phyloP scores from a whole-genome alignment of 176 grass and related monocot genomes.

The Urochloa ruziziensis region DNA sequence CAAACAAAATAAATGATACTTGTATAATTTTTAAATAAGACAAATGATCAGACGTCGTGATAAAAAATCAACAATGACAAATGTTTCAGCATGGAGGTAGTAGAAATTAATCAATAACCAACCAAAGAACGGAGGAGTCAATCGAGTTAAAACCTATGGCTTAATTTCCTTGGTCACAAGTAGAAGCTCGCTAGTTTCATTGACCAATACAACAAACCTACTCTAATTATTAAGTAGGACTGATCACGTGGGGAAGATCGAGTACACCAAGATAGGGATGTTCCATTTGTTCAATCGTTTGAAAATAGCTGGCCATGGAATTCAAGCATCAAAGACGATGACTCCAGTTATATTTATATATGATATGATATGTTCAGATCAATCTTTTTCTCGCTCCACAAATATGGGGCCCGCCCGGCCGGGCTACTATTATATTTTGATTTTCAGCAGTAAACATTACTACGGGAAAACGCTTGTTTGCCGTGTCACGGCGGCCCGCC shows the following conservation, averaged over 20 bases:
- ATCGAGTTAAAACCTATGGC: background rate
- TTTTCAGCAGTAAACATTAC: too few species aligned
- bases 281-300: background rate
- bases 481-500: too few species aligned
- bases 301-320: background rate
- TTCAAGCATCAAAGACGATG: background rate
- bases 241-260: background rate
- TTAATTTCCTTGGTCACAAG: background rate
- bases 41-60: too few species aligned
- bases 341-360: background rate
- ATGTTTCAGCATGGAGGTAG: too few species aligned
- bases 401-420: background rate
- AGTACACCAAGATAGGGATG: background rate
- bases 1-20: too few species aligned
- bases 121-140: background rate
- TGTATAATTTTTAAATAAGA: too few species aligned
- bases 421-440: too few species aligned
- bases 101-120: background rate
- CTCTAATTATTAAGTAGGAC: background rate
- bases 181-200: background rate
- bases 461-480: too few species aligned
- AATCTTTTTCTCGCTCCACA: background rate
- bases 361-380: too few species aligned
- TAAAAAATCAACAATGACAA: too few species aligned
- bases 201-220: background rate